Conservation (phyloP, 164 flowering plant genomes). For the Umbellularia californica region DNA sequence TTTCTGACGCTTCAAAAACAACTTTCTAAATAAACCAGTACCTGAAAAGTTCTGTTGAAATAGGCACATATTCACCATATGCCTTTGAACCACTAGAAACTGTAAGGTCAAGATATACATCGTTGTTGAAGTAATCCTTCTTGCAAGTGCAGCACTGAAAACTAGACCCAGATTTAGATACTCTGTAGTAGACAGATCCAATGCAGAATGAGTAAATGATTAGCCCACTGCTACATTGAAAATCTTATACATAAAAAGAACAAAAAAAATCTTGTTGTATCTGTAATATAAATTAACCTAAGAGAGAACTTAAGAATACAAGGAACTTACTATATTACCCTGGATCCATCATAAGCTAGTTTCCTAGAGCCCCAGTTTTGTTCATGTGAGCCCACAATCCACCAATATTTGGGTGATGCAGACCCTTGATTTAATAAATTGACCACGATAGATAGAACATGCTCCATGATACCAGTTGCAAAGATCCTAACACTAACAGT, state of each 20-base stretch:
- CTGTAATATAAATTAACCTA: background rate
- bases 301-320: background rate
- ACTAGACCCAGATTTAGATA: slow-evolving; percentile 27
- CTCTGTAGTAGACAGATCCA: slow-evolving; percentile 30
- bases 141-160: slow-evolving; percentile 60
- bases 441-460: too few species aligned
- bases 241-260: background rate
- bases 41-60: slow-evolving; percentile 76
- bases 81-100: slow-evolving; percentile 51
- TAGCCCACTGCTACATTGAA: background rate
- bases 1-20: background rate
- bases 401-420: background rate
- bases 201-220: slow-evolving; percentile 6
- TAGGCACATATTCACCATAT: slow-evolving; percentile 47
- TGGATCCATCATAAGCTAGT: background rate
- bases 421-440: too few species aligned
- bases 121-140: slow-evolving; percentile 49
- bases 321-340: too few species aligned
- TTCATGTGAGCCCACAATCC: background rate
- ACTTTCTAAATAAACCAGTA: slow-evolving; percentile 10
- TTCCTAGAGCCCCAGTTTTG: background rate
- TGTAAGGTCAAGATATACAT: slow-evolving; percentile 59
- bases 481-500: too few species aligned
- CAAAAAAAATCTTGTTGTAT: background rate
- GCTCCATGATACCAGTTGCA: too few species aligned